These are phyloP conservation scores for Moringa oleifera DNA, from an alignment of 345 rosid species.

Conservation along the genomic window DNA sequence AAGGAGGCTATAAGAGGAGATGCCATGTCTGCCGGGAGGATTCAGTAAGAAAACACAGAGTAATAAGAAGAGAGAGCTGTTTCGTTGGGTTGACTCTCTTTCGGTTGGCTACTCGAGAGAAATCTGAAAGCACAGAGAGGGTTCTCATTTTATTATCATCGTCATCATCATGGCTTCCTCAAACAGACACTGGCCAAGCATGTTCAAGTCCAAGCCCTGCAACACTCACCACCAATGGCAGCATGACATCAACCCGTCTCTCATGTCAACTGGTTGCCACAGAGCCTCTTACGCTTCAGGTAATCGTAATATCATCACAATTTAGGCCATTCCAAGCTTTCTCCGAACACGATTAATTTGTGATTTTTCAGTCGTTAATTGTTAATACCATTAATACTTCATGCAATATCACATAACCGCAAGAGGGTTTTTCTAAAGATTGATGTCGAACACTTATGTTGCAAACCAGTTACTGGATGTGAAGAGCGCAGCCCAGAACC, in stretches of 20 bases:
- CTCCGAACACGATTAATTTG: too few species aligned
- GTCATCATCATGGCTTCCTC: slow-evolving; percentile 81
- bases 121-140: too few species aligned
- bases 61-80: slow-evolving; percentile 31
- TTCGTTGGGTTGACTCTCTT: slow-evolving; percentile 7
- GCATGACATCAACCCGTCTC: slow-evolving; percentile 70
- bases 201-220: slow-evolving; percentile 99
- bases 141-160: slow-evolving; percentile 12
- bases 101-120: slow-evolving; percentile 21
- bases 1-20: slow-evolving; percentile 55
- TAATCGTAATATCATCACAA: slow-evolving; percentile 5
- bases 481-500: slow-evolving; percentile 97
- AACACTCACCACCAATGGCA: slow-evolving; percentile 82
- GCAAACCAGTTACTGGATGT: slow-evolving; percentile 36
- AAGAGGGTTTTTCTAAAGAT: too few species aligned
- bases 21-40: slow-evolving; percentile 35
- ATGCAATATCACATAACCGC: too few species aligned
- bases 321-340: too few species aligned
- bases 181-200: slow-evolving; percentile 99
- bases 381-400: not conserved
- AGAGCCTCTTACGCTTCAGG: slow-evolving; percentile 61
- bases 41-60: slow-evolving; percentile 33
- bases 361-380: not conserved
- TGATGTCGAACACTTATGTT: too few species aligned
- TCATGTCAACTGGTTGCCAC: slow-evolving; percentile 50